Base-by-base conservation (phyloP, 2,329 filamentous ascomycete genomes). In the Torrubiellomyces zombiae region DNA sequence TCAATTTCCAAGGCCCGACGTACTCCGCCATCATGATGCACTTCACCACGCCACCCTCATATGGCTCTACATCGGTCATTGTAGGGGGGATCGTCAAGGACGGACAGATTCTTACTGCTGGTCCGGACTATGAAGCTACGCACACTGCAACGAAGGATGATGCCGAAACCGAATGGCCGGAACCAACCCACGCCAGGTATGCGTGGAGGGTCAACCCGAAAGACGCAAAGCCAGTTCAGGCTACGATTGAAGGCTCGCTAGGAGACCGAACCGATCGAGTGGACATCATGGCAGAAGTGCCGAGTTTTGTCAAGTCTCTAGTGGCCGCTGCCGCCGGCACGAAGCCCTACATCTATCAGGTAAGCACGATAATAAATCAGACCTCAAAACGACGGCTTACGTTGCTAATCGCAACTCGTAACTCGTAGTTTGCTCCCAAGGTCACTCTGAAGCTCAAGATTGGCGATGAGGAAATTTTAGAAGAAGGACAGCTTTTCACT, bases 321-420 rank as follows among this genome's bases (percentile, higher is more conserved):
- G 83, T 92, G 14, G 80, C 80, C 21, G 75, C 69, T 35, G 81
- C 86, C 9, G 82, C 76, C 4, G 89, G 89, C 33, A 92, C 89
- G 15, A 89, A 83, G 60, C 89, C 89, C 5, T 98, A 94, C 51
- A 95, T 98, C 41, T 98, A 94, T 56, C 89, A 92, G 65, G 81
- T 85, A 51, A 37, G 63, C n/a, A n/a, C n/a, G n/a, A n/a, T 9
- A 17, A 17, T 13, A 14, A 20, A 12, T 9, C 10, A 20, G 16
- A 14, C 21, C 8, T 6, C 6, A 21, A 11, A 18, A 27, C 29
- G 27, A 23, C 22, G 32, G 21, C 27, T 34, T 40, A 18, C 39
- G 23, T 18, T 28, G 21, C 15, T 18, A 11, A 7, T 12, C 13
- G 20, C 2, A 14, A 16, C 18, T 20, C 13, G 11, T 15, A n/a